Base-by-base conservation (phyloP, 805 yeast genomes). In the Brettanomyces naardenensis region DNA sequence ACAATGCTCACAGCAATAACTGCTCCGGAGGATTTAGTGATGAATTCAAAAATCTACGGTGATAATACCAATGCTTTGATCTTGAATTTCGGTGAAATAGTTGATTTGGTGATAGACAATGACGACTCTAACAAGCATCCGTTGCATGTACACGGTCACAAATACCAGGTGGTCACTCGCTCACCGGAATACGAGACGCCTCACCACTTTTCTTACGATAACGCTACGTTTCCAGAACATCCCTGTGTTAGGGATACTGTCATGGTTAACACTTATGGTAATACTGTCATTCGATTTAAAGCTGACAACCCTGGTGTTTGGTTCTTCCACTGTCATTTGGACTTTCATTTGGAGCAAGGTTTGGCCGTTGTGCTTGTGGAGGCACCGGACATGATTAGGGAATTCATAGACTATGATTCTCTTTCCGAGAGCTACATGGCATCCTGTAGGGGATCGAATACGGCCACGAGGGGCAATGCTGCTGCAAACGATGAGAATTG, bases 131-230 rank as follows among this genome's bases (percentile, higher is more conserved):
- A 95, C 52, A 81, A 73, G 50, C 97, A 90, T 65, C 97, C 97
- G 13, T 88, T 89, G 89, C 97, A 89, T 65, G 65, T 89, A 56
- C 97, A 89, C 65, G 97, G 97, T 17, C 90, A 82, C 58, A 73
- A 60, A 33, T 89, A 88, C 80, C 97, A 89, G 65, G 66, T 80
- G 2, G 58, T 89, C 40, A 75, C 81, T 4, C 84, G 87, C 42
- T 78, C 78, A 46, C 72, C 66, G 2, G 68, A 64, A 40, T 72
- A 61, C 23, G 84, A 78, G 28, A 74, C 67, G 27, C 77, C 75
- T 4, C 63, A 62, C 19, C 79, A 80, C n/a, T 82, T 67, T 49
- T 42, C 50, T 15, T 68, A 76, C 42, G 58, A 62, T 20, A 46
- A 65, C 58, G 40, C 53, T 39, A 49, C 62, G 23, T 69, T 64